Conservation (phyloP, 371 early-diverging fungal species). For the Mortierella sp. region DNA sequence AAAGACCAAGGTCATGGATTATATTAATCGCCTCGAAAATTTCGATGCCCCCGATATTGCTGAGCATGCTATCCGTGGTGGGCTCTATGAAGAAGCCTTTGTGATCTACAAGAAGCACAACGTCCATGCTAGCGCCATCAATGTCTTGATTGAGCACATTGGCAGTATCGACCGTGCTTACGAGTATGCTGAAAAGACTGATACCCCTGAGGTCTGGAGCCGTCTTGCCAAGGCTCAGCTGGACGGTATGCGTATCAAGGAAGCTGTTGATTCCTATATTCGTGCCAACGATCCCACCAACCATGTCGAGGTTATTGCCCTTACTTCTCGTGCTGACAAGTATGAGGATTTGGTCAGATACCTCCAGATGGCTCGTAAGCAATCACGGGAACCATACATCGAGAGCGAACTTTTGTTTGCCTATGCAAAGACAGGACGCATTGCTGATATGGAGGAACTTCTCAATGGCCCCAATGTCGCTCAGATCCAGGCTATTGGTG, state of each 20-base stretch:
- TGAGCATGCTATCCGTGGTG: slow-evolving; percentile 89
- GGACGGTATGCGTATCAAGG: slow-evolving; percentile 89
- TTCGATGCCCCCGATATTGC: slow-evolving; percentile 98
- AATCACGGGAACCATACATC: slow-evolving; percentile 91
- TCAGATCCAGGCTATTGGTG: slow-evolving; percentile 93
- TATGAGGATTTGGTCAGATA: slow-evolving; percentile 94
- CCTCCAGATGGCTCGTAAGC: slow-evolving; percentile 93
- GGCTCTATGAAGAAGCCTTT: slow-evolving; percentile 96
- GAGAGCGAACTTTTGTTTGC: slow-evolving; percentile 96
- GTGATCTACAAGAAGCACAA: slow-evolving; percentile 94
- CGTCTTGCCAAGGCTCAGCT: slow-evolving; percentile 96
- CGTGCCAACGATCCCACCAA: slow-evolving; percentile 93
- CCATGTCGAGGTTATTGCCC: slow-evolving; percentile 90
- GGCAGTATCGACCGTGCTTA: slow-evolving; percentile 94
- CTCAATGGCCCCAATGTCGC: slow-evolving; percentile 94
- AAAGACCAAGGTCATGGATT: slow-evolving; percentile 92
- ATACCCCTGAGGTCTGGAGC: slow-evolving; percentile 93
- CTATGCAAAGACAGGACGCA: slow-evolving; percentile 92
- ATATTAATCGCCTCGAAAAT: slow-evolving; percentile 92
- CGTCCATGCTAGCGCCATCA: slow-evolving; percentile 87
- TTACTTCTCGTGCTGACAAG: slow-evolving; percentile 84
- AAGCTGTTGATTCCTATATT: slow-evolving; percentile 96
- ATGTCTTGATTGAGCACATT: slow-evolving; percentile 93
- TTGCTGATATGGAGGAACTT: slow-evolving; percentile 94
- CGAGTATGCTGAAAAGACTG: slow-evolving; percentile 94